Evolutionary conservation across 1,284 basidiomycete species (phyloP), one percentile per base, ranked within the genome.

Genomic region (Abortiporus biennis): DNA sequence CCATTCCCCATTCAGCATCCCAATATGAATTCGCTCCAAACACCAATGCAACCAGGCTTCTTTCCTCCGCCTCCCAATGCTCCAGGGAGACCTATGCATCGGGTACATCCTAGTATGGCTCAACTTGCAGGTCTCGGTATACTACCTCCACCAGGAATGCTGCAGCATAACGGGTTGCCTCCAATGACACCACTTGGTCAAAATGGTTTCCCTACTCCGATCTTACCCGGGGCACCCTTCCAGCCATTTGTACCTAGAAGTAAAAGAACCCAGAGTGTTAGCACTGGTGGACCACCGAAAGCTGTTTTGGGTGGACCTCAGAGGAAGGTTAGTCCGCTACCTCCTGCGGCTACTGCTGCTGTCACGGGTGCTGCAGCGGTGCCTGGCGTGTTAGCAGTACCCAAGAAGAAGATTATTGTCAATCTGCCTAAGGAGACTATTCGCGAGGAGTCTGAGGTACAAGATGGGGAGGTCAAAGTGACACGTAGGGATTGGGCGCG

Each of bases 231-330:
- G 5, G 15, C 25, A 6, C 38, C 25, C 4, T 20, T 20, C 6
- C 77, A 62, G 33, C 70, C 76, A 0, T 82, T 81, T 49, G 57
- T 67, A 30, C 78, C 71, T 61, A 57, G 71, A 66, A 69, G 68
- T 49, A 68, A 74, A 47, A 61, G 85, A 42, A 76, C 84, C 43
- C 72, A 76, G 22, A 87, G 83, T 53, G 71, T 90, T 45, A 73
- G 67, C 51, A 63, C 68, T 12, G 87, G 87, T 12, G 86, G 86
- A 3, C 86, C 86, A 11, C 86, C 87, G 13, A 90, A 90, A 58
- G 87, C 87, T 1, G 72, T 78, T 2, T 65, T 90, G 4, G 86
- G 86, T 13, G 86, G 86, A 2, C 86, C 84, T 6, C 74, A 76
- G 41, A 72, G 82, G 40, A 89, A 85, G 62, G 69, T 78, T 41